Evolutionary conservation across 2,329 filamentous ascomycete genomes (phyloP), one percentile per base, ranked within the genome.

Genomic region (Aspergillus pseudoterreus): DNA sequence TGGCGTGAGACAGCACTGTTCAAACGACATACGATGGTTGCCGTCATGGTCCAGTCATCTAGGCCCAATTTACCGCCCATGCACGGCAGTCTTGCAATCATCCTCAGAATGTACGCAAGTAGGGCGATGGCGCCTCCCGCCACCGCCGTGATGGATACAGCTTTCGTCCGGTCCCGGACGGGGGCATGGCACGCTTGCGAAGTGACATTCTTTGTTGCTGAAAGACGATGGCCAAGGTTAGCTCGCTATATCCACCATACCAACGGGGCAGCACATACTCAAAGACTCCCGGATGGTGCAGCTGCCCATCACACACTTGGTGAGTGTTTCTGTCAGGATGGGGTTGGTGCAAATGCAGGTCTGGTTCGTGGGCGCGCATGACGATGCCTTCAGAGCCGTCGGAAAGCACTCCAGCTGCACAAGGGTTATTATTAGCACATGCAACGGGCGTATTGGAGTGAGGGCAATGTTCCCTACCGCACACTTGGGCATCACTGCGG

Each of bases 151-250:
- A 66, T 56, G 5, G 67, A 68, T 12, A 72, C 60, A 6, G 56
- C 44, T 3, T 61, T 58, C 6, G 63, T 66, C 42, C 63, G 63
- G 54, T 75, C 65, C 14, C 72, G 66, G 8, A 71, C 51, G 1
- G 73, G 71, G 2, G 66, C 68, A 27, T 65, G 61, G 49, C 75
- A 78, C 33, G 64, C 58, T 15, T 70, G 68, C 12, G 59, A 49
- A 0, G 74, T 76, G 45, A 68, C 61, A 53, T 77, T 76, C 57
- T 77, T 73, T 4, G 71, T 73, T 12, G 64, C 70, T 74, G 47
- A 21, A 8, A 17, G 21, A 22, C 2, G 35, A 15, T 17, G 35
- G 35, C 15, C 35, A 38, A 14, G 27, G 49, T 63, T 35, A 63
- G 55, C n/a, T 2, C 12, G 17, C 14, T 21, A 27, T 11, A 22